phyloP scores from a whole-genome alignment of 1,284 basidiomycete species.

The Xanthoconium separans region DNA sequence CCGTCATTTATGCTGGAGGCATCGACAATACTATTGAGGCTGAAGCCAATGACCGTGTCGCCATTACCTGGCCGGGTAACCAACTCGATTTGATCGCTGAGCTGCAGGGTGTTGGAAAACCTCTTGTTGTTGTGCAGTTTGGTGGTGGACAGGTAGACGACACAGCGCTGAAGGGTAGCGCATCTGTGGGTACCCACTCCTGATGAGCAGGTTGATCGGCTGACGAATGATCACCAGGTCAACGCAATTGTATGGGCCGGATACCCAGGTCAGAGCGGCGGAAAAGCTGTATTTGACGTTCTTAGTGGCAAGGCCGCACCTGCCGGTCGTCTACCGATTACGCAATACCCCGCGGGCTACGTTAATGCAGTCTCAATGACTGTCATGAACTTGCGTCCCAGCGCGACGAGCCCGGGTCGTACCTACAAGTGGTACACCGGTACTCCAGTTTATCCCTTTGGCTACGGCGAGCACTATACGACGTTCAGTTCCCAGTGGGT shows the following conservation, averaged over 20 bases:
- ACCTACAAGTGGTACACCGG: constrained; percentile 60
- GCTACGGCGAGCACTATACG: constrained; percentile 54
- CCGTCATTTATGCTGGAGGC: constrained; percentile 59
- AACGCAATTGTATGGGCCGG: constrained; percentile 56
- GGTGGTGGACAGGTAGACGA: constrained; percentile 57
- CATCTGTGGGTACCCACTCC: constrained; percentile 35
- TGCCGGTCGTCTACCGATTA: constrained; percentile 51
- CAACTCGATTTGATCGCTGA: constrained; percentile 50
- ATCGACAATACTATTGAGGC: constrained; percentile 53
- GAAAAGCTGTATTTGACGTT: constrained; percentile 50
- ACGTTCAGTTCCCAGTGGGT: constrained; percentile 45
- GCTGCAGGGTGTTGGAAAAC: constrained; percentile 46
- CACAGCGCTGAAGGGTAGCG: constrained; percentile 43
- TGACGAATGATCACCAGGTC: constrained; percentile 34
- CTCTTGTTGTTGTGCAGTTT: constrained; percentile 53
- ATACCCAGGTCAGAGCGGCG: constrained; percentile 35
- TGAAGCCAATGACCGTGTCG: constrained; percentile 48
- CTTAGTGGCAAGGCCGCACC: constrained; percentile 50
- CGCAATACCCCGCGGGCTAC: constrained; percentile 54
- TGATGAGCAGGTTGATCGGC: not conserved
- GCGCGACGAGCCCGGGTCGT: constrained; percentile 47
- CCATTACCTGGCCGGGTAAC: constrained; percentile 55
- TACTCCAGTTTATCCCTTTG: constrained; percentile 49
- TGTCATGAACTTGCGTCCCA: constrained; percentile 54
- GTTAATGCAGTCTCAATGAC: constrained; percentile 50